Evolutionary conservation across 306 rosid genomes (phyloP), one percentile per base, ranked within the genome.

Genomic region (Vachellia pachyceras): DNA sequence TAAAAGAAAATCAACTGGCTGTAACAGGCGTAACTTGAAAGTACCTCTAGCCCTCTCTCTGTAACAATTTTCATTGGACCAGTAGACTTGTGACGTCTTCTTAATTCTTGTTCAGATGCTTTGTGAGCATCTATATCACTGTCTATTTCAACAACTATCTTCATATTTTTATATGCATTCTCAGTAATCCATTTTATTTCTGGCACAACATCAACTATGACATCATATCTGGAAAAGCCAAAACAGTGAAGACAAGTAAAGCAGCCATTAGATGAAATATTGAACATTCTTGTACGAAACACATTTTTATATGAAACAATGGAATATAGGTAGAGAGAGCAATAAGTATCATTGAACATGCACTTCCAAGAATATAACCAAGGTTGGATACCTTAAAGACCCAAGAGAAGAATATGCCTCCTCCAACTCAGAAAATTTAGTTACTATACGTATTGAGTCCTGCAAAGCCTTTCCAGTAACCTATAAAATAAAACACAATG

Each of bases 1-100:
- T 50, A 75, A 70, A 7, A 7, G 13, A 77, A 45, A 47, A 55
- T 12, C 22, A 69, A 35, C 25, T 15, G 8, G 13, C 61, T 66
- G 61, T n/a, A 78, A 37, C 77, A 47, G 55, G 29, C n/a, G 45
- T 33, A 79, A 65, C 25, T 73, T 64, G 2, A 68, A 41, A 84
- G 42, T 76, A 93, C 99, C 99, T 93, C 97, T 74, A 95, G 87
- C 74, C 94, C 97, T 87, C 99, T 87, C 75, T 89, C 93, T 37
- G 86, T 88, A 55, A 93, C 95, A 84, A 95, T 88, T 85, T 90
- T 94, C 69, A 95, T 60, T 54, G 79, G 14, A 79, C 99, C 91
- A 29, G 86, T 83, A 81, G 97, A 88, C 82, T 95, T 93, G 82
- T 88, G 90, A 54, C 95, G 95, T 72, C 95, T 88, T 77, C 70